Evolutionary conservation across 2,329 filamentous ascomycete species (phyloP).

Genomic region (Fusarium oligoseptatum): DNA sequence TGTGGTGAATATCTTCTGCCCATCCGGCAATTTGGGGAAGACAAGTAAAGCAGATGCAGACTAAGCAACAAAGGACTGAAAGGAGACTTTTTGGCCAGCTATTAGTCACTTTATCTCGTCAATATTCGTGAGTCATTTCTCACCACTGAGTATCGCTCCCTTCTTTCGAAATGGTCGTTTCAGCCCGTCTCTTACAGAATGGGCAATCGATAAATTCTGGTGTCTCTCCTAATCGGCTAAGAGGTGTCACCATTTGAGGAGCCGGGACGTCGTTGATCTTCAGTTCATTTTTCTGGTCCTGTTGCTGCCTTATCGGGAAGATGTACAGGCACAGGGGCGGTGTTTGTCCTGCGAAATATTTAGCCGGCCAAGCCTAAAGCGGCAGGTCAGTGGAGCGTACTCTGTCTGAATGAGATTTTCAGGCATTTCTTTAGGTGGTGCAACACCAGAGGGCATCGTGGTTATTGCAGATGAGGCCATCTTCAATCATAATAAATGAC

Average conservation of each 20-base stretch:
- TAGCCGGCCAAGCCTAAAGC: background rate
- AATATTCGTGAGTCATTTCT: background rate
- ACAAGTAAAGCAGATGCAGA: slow-evolving; percentile 5
- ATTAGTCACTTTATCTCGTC: background rate
- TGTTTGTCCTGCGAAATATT: background rate
- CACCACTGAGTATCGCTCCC: slow-evolving; percentile 1
- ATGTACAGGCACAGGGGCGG: background rate
- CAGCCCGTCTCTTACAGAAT: background rate
- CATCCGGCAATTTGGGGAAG: background rate
- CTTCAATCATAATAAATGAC: background rate
- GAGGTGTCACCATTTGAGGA: background rate
- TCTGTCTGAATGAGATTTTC: background rate
- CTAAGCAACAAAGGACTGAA: background rate
- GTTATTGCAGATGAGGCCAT: background rate
- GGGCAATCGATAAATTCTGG: slow-evolving; percentile 7
- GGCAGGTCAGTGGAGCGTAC: background rate
- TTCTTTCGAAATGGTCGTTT: background rate
- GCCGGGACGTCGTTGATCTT: background rate
- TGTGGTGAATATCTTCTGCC: background rate
- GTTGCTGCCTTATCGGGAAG: background rate
- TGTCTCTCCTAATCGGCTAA: background rate
- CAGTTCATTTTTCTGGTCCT: background rate
- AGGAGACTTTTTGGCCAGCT: background rate
- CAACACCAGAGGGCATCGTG: background rate
- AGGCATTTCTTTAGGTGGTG: background rate